These are phyloP conservation scores for Mycena rosella DNA, from an alignment of 768 basidiomycete species.

Conservation along the genomic window DNA sequence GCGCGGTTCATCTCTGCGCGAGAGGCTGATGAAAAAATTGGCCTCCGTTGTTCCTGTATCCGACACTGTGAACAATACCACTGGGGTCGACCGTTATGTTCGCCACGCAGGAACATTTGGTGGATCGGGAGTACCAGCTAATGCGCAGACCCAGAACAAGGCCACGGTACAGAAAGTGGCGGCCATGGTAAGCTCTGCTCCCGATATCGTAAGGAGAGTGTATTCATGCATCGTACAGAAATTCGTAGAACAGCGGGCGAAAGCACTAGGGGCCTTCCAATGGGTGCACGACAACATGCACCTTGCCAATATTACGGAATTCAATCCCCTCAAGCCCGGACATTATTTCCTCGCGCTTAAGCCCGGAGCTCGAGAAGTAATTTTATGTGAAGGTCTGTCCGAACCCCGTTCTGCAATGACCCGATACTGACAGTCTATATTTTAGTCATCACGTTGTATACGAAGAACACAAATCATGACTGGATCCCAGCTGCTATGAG, in stretches of 20 bases:
- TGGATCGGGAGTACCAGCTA: background rate
- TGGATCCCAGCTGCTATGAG: background rate
- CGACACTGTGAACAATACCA: constrained; percentile 8
- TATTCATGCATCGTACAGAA: background rate
- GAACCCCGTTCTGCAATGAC: background rate
- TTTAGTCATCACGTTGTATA: constrained; percentile 11
- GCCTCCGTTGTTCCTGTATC: constrained; percentile 9
- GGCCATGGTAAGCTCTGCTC: constrained; percentile 9
- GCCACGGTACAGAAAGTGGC: constrained; percentile 20
- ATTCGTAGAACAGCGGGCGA: background rate
- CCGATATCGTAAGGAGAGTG: background rate
- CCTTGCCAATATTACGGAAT: constrained; percentile 20
- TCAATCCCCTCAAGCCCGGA: constrained; percentile 8
- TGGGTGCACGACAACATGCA: constrained; percentile 31
- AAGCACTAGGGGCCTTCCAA: constrained; percentile 15
- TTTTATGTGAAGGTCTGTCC: background rate
- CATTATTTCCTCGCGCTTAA: constrained; percentile 4
- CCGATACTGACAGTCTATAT: too few relatives aligned
- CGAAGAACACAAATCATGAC: constrained; percentile 12
- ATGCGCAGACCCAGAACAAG: constrained; percentile 19
- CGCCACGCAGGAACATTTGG: constrained; percentile 15
- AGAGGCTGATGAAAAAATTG: constrained; percentile 19
- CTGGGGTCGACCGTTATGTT: constrained; percentile 12
- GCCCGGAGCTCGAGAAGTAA: background rate
- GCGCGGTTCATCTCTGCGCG: constrained; percentile 10